Base-by-base conservation (phyloP, 225 moss, liverwort and hornwort species). In the Ulota crispa region DNA sequence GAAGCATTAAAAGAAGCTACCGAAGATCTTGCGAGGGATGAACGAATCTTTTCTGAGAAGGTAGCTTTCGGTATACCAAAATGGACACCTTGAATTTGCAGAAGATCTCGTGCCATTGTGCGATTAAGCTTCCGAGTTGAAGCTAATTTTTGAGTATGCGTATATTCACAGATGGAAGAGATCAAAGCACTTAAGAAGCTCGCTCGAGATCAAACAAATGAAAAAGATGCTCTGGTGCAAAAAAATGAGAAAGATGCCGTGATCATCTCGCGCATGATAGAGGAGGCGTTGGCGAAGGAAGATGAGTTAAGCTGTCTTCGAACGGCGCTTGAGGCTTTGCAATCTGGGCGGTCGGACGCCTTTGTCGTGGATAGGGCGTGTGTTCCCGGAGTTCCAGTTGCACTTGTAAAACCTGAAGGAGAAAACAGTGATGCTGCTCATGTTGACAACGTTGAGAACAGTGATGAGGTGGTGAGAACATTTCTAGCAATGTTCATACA, bases 1-100 rank as follows among this genome's bases (percentile, higher is more conserved):
- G 94, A 94, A 66, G 93, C 93, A 61, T 34, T 96, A 81, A 89
- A 86, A 83, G 91, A 94, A 70, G 96, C 93, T 59, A 91, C 87
- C 68, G 96, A 96, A 86, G 94, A 96, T 75, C 96, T 96, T 83
- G 92, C 88, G 31, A 91, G 93, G 85, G 96, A 96, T 86, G 96
- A 96, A 81, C 81, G 85, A 61, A 94, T 96, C 70, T 96, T 96
- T 82, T 88, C 92, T 43, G 96, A 96, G 88, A 96, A 96, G 94
- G 96, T 96, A 73, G 43, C 53, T 59, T 54, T 57, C 34, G 13
- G 26, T 71, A 19, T 7, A 27, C 56, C 32, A 61, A 55, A 76
- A 14, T 50, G 41, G 50, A n/a, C n/a, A 42, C n/a, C 9, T 72
- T 28, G 52, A 72, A 69, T 65, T 53, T 75, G 61, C 71, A 6